phyloP scores from a whole-genome alignment of 345 rosid genomes.

The Psidium friedrichsthalianum region DNA sequence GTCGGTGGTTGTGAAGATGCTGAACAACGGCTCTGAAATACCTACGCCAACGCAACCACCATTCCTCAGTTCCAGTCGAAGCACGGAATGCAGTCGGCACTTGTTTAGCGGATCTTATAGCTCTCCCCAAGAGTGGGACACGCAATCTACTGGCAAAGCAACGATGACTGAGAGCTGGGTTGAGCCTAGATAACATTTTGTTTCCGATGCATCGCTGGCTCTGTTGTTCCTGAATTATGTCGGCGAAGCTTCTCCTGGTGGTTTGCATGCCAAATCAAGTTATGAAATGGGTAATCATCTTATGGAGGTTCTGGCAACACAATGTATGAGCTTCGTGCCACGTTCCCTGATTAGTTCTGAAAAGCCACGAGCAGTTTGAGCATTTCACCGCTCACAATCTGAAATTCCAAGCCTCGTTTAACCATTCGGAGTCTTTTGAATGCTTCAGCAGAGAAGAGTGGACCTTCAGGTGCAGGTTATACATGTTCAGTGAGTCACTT shows the following conservation, averaged over 20 bases:
- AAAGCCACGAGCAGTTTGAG: neutral
- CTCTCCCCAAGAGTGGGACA: constrained; percentile 24
- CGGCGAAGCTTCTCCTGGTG: neutral
- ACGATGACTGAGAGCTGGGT: constrained; percentile 31
- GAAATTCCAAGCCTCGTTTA: neutral
- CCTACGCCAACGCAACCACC: constrained; percentile 73
- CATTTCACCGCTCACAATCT: neutral
- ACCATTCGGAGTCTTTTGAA: neutral
- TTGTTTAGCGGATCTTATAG: neutral
- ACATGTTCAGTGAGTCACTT: neutral
- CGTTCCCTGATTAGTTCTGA: neutral
- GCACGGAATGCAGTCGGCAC: constrained; percentile 13
- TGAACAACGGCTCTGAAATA: constrained; percentile 31
- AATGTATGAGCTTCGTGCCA: neutral
- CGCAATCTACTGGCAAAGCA: constrained; percentile 31
- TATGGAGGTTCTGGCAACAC: neutral
- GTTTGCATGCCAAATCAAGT: neutral
- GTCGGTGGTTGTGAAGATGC: constrained; percentile 68
- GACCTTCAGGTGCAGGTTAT: neutral
- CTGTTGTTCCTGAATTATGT: neutral
- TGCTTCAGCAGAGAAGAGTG: neutral
- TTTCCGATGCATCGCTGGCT: neutral
- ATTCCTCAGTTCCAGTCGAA: constrained; percentile 28
- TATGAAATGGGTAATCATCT: neutral
- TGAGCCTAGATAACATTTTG: constrained; percentile 28